Evolutionary conservation across 805 yeast genomes (phyloP).

Genomic region (Tetrapisispora nanseiensis): DNA sequence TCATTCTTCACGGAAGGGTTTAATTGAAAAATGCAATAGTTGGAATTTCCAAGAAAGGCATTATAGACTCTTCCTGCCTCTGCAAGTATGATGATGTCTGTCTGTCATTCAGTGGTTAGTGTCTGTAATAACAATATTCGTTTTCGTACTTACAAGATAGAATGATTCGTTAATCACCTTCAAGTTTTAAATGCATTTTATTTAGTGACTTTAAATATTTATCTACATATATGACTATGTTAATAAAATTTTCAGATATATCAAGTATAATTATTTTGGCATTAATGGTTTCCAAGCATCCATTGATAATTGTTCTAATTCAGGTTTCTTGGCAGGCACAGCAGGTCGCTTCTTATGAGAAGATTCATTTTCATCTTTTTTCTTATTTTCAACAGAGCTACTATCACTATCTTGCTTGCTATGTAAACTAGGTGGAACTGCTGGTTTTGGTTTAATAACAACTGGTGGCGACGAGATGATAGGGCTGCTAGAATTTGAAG

Average conservation of each 20-base stretch:
- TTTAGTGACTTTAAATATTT: too few species aligned
- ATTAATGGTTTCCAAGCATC: conserved; percentile 45
- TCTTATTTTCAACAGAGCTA: background rate
- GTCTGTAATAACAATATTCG: too few species aligned
- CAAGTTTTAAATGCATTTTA: too few species aligned
- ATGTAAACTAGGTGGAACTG: background rate
- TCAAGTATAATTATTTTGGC: conserved; percentile 31
- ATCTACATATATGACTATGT: too few species aligned
- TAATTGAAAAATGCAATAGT: too few species aligned
- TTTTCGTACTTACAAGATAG: too few species aligned
- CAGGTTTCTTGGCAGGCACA: conserved; percentile 24
- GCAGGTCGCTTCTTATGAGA: conserved; percentile 18
- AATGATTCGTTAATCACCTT: too few species aligned
- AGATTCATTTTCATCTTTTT: background rate
- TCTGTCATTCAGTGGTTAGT: too few species aligned
- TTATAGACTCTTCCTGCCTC: background rate
- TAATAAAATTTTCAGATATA: too few species aligned
- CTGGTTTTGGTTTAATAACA: background rate
- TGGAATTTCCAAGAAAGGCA: background rate
- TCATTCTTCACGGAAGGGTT: background rate
- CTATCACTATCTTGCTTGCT: background rate
- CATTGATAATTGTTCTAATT: conserved; percentile 24
- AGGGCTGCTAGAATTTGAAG: conserved; percentile 12
- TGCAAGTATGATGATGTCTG: background rate
- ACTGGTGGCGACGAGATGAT: background rate